Base-by-base conservation (phyloP, 2,329 filamentous ascomycete species). In the Xylariales sp. region DNA sequence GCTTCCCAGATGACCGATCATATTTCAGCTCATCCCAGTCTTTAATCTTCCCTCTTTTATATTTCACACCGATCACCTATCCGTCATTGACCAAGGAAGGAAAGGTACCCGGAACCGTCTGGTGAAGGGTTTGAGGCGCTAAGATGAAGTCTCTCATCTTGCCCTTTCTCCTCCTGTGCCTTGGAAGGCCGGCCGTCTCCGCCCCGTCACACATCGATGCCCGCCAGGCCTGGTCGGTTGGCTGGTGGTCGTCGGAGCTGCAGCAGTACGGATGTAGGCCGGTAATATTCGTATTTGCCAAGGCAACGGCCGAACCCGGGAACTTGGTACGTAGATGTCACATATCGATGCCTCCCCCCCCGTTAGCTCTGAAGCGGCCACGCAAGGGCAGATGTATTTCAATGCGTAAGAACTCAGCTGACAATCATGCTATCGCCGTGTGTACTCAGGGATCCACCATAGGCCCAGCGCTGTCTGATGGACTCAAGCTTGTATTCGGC, bases 251-350 rank as follows among this genome's bases (percentile, higher is more conserved):
- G 5, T 67, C 73, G 45, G 75, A 76, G 39, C 59, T 75, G 45
- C 58, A 73, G 8, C 62, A 73, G 10, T 75, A 70, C 43, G 74
- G 75, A 5, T 75, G 75, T 39, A 69, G 67, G 45, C 75, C 75
- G 32, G 65, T 76, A 46, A 76, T 77, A 63, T 71, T 77, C 45
- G 71, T 77, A 18, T 75, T 75, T 58, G 75, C 75, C 4, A 77
- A 76, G 53, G 75, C 75, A 8, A 76, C 75, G 5, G 72, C 70
- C 28, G 75, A 76, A 59, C 75, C 75, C 4, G 75, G 75, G 10
- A 76, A 77, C 62, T 41, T 77, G 70, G 74, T 75, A 74, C 32
- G 52, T 46, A 28, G 12, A 48, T 49, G 52, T 30, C n/a, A 32
- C 39, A 10, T 41, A 41, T 10, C 36, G 36, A 39, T 7, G 12